A percentile compares a stretch with the other conserved stretches of the same genome.
Conservation (phyloP, 1,284 basidiomycete genomes). For the Marasmius tenuissimus region DNA sequence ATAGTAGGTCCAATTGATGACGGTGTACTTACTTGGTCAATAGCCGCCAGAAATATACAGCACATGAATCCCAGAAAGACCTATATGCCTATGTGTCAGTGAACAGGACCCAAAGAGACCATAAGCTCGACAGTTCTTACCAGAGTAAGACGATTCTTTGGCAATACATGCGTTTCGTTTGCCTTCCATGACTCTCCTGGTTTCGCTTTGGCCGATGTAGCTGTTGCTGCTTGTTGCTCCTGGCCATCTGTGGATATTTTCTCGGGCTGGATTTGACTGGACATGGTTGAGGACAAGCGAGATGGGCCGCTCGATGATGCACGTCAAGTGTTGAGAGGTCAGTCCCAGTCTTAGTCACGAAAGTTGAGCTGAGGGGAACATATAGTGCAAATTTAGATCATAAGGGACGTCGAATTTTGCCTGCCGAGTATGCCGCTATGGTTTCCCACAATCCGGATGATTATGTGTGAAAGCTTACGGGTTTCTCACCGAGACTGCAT, state of each 20-base stretch:
- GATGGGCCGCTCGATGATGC: too few relatives aligned
- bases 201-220: slow-evolving; percentile 17
- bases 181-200: slow-evolving; percentile 55
- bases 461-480: too few relatives aligned
- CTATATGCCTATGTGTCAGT: slow-evolving; percentile 22
- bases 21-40: slow-evolving; percentile 48
- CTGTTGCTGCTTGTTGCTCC: neutral
- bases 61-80: slow-evolving; percentile 59
- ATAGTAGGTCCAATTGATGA: neutral
- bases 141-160: slow-evolving; percentile 52
- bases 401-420: too few relatives aligned
- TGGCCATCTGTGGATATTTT: neutral
- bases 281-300: neutral
- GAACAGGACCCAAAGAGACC: neutral
- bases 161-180: slow-evolving; percentile 51
- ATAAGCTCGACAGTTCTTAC: slow-evolving; percentile 26
- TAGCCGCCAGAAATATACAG: slow-evolving; percentile 54
- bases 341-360: too few relatives aligned
- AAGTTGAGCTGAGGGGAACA: too few relatives aligned
- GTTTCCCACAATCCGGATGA: too few relatives aligned
- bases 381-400: too few relatives aligned
- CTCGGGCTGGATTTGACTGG: neutral
- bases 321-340: too few relatives aligned
- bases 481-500: too few relatives aligned
- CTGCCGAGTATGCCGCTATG: too few relatives aligned